Conservation (phyloP, 1,284 basidiomycete genomes). For the Anthracocystis panici-leucophaei region DNA sequence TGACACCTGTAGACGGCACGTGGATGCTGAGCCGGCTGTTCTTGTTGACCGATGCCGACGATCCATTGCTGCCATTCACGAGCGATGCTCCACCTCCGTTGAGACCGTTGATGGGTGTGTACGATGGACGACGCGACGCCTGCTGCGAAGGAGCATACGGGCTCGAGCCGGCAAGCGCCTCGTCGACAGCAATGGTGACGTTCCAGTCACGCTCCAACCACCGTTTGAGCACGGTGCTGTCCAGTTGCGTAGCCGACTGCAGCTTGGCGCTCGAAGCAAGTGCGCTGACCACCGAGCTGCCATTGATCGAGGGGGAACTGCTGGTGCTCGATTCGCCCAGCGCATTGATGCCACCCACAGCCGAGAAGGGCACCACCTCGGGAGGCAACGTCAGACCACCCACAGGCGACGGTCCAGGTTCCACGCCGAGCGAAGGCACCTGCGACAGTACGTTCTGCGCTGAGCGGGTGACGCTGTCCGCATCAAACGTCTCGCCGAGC, state of each 20-base stretch:
- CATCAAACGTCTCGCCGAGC: constrained; percentile 81
- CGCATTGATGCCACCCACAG: constrained; percentile 30
- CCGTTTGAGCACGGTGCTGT: constrained; percentile 40
- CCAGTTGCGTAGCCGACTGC: constrained; percentile 53
- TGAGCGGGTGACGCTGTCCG: constrained; percentile 22
- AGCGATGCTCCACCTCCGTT: constrained; percentile 15
- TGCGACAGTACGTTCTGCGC: constrained; percentile 40
- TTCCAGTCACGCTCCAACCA: constrained; percentile 67
- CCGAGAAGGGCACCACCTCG: constrained; percentile 49
- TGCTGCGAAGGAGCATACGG: constrained; percentile 39
- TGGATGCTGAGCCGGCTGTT: constrained; percentile 28
- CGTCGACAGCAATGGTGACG: constrained; percentile 60
- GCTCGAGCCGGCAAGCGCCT: constrained; percentile 47
- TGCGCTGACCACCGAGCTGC: constrained; percentile 30
- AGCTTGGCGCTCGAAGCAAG: constrained; percentile 53
- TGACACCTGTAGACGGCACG: constrained; percentile 41
- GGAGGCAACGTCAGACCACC: constrained; percentile 41
- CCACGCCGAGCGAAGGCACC: constrained; percentile 45
- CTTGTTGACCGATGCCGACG: constrained; percentile 28
- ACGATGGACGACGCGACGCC: constrained; percentile 39
- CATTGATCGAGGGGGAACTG: constrained; percentile 40
- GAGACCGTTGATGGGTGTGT: constrained; percentile 39
- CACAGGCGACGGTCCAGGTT: constrained; percentile 46
- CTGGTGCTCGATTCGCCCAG: constrained; percentile 41
- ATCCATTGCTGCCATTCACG: constrained; percentile 39